Conservation (phyloP, 805 yeast genomes). For the Sungouiozyma ichnusensis region DNA sequence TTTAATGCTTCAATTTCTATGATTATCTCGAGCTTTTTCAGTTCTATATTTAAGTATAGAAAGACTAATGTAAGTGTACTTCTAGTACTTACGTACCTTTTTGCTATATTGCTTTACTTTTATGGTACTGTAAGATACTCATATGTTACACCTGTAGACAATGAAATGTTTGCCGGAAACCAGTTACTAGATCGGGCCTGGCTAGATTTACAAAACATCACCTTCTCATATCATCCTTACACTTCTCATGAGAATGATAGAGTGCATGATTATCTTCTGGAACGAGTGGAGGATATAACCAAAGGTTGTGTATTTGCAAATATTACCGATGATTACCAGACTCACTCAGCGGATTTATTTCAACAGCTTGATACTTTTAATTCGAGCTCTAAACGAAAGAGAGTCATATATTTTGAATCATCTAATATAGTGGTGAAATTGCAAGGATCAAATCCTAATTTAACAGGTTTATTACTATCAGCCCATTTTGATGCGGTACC, state of each 20-base stretch:
- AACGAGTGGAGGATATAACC: conserved; percentile 33
- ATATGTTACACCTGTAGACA: conserved; percentile 15
- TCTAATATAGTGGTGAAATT: conserved; percentile 70
- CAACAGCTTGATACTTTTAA: conserved; percentile 42
- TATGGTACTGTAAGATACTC: conserved; percentile 14
- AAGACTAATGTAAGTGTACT: conserved; percentile 58
- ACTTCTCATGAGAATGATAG: conserved; percentile 64
- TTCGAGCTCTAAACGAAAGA: conserved; percentile 29
- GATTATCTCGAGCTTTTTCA: conserved; percentile 19
- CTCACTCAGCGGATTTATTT: conserved; percentile 36
- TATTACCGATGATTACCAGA: conserved; percentile 30
- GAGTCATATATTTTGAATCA: conserved; percentile 69
- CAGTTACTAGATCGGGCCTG: conserved; percentile 37
- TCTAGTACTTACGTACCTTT: conserved; percentile 37
- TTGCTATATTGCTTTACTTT: conserved; percentile 32
- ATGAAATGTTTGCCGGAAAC: conserved; percentile 33
- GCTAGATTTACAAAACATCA: conserved; percentile 62
- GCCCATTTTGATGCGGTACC: conserved; percentile 91
- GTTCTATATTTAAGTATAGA: conserved; percentile 57
- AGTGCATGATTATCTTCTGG: conserved; percentile 56
- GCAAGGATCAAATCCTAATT: conserved; percentile 45
- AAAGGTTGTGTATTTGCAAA: conserved; percentile 17
- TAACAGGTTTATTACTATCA: conserved; percentile 64
- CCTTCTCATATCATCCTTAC: conserved; percentile 64
- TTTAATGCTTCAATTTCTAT: neutral